Evolutionary conservation across 2,329 filamentous ascomycete genomes (phyloP), one percentile per base, ranked within the genome.

Genomic region (Allantophomopsis lycopodina): DNA sequence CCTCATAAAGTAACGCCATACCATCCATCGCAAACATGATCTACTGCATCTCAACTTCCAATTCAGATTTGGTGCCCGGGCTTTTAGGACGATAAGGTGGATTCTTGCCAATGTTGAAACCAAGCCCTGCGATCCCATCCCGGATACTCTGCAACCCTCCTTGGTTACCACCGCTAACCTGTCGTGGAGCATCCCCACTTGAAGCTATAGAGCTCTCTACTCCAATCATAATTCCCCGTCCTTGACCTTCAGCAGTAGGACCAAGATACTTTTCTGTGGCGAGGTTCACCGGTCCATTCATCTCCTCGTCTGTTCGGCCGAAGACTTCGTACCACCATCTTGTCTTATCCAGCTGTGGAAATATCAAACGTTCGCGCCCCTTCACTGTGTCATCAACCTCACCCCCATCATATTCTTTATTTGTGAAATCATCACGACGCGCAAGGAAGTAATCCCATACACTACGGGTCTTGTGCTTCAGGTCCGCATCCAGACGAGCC

Each of bases 361-460:
- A 83, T 12, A 98, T 69, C 7, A 98, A 72, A 4, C 87, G 73
- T 55, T 94, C 88, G 42, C 79, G 78, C 4, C 84, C 86, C 41
- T 83, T 76, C 42, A 80, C 68, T 35, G 83, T 77, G 52, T 95
- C 87, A 46, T 95, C 83, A 30, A 88, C 66, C 5, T 65, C 61
- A 1, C 74, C 68, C 7, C 66, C 55, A 40, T 93, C 80, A 54
- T 89, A 98, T 23, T 80, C 70, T 0, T 78, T 71, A 52, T 96
- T 96, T 31, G 77, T 65, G 51, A 96, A 98, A 52, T 94, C 83
- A 15, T 73, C 66, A 47, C 74, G 78, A 10, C 88, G 76, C 34
- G 82, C 77, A 7, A 96, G 64, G 59, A 98, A 96, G 56, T 96
- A 95, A 49, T 91, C 83, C 91, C 91, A 98, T 1, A 95, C 91